Conservation (phyloP, 495 filamentous ascomycete genomes). For the Massariosphaeria phaeospora region DNA sequence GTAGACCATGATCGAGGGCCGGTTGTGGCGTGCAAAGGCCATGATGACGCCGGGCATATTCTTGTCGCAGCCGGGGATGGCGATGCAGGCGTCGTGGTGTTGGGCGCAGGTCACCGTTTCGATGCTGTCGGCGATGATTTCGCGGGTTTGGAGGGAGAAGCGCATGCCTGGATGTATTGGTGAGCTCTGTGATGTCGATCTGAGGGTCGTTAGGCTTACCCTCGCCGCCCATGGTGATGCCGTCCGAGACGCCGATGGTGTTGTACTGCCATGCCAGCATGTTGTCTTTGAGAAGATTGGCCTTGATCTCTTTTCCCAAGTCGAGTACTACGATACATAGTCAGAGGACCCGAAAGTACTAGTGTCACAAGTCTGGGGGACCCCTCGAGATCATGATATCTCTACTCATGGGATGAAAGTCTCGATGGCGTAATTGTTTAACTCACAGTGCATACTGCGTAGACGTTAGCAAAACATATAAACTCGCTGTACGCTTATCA, state of each 20-base stretch:
- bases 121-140: constrained; percentile 92
- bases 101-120: constrained; percentile 80
- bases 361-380: not conserved
- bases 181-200: not conserved
- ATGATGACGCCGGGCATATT: constrained; percentile 94
- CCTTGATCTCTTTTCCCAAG: constrained; percentile 85
- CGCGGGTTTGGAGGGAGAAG: constrained; percentile 90
- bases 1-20: constrained; percentile 80
- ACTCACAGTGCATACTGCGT: constrained; percentile 42
- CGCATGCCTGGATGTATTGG: constrained; percentile 66
- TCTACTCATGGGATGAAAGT: not conserved
- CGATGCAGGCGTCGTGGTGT: constrained; percentile 85
- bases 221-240: constrained; percentile 94
- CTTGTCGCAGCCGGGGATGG: constrained; percentile 96
- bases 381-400: not conserved
- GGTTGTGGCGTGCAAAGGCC: constrained; percentile 84
- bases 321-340: constrained; percentile 60
- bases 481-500: too few species aligned
- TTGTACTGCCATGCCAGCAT: constrained; percentile 95
- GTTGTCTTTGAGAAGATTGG: constrained; percentile 68
- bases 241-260: constrained; percentile 90
- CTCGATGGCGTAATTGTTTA: not conserved
- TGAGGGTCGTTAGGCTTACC: constrained; percentile 46
- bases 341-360: too few species aligned
- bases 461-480: constrained; percentile 24